phyloP scores from a whole-genome alignment of 2,329 filamentous ascomycete genomes.

The Colletotrichum camelliae region DNA sequence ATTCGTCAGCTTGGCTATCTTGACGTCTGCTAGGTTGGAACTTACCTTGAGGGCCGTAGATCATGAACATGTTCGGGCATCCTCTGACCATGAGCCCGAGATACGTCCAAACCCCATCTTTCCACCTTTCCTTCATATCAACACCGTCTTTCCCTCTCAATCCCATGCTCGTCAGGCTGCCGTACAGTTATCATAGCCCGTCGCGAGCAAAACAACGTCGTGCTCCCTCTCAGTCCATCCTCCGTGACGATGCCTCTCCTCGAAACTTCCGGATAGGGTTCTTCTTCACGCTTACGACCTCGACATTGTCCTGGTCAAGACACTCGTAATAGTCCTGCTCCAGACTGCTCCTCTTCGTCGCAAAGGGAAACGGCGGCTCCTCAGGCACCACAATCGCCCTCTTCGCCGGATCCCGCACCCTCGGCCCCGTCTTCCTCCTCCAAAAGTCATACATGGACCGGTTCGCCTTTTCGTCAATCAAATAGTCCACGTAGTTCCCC shows the following conservation, averaged over 20 bases:
- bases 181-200: constrained; percentile 39
- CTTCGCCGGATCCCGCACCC: constrained; percentile 49
- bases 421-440: constrained; percentile 44
- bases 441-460: constrained; percentile 53
- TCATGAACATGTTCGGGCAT: constrained; percentile 26
- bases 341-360: constrained; percentile 49
- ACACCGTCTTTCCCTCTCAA: constrained; percentile 31
- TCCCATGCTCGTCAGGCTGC: constrained; percentile 34
- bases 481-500: constrained; percentile 49
- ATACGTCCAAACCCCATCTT: constrained; percentile 32
- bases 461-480: constrained; percentile 48
- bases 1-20: not conserved
- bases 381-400: constrained; percentile 51
- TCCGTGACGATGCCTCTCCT: constrained; percentile 42
- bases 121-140: constrained; percentile 36
- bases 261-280: constrained; percentile 46
- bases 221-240: constrained; percentile 40
- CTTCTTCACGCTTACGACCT: constrained; percentile 48
- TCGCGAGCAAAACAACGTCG: constrained; percentile 38
- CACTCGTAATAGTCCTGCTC: constrained; percentile 57
- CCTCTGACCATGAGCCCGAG: constrained; percentile 26
- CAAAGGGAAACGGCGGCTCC: constrained; percentile 49
- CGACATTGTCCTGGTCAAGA: constrained; percentile 48
- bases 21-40: not conserved
- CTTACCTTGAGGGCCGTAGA: constrained; percentile 29